Evolutionary conservation across 2,329 filamentous ascomycete genomes (phyloP).

Genomic region (Claviceps sp.): DNA sequence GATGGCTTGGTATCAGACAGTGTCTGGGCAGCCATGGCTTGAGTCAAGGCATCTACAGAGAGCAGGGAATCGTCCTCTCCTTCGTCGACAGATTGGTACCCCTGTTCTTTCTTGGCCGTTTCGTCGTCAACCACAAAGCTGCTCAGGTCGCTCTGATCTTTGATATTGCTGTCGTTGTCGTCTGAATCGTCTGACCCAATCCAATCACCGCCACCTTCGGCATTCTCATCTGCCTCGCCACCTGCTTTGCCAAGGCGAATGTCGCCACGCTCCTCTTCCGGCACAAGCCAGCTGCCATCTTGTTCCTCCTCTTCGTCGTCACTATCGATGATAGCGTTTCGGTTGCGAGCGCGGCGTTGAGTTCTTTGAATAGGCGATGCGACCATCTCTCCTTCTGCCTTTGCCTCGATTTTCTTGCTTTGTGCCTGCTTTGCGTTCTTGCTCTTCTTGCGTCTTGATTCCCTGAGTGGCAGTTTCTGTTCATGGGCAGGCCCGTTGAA

Average conservation of each 20-base stretch:
- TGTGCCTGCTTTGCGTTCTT: slow-evolving; percentile 19
- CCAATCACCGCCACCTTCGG: slow-evolving; percentile 73
- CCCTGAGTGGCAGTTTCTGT: slow-evolving; percentile 23
- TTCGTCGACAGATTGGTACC: slow-evolving; percentile 13
- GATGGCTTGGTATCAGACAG: slow-evolving; percentile 14
- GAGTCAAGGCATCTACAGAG: slow-evolving; percentile 23
- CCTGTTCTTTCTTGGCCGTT: slow-evolving; percentile 19
- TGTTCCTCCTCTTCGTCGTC: slow-evolving; percentile 59
- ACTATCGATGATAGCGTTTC: slow-evolving; percentile 50
- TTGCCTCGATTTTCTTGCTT: slow-evolving; percentile 15
- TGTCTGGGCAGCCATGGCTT: slow-evolving; percentile 24
- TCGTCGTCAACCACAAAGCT: slow-evolving; percentile 44
- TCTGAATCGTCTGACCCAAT: slow-evolving; percentile 58
- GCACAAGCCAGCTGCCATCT: slow-evolving; percentile 69
- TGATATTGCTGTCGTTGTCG: slow-evolving; percentile 34
- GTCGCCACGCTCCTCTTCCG: slow-evolving; percentile 47
- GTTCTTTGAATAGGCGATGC: slow-evolving; percentile 8
- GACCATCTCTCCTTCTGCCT: slow-evolving; percentile 8
- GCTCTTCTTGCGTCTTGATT: slow-evolving; percentile 17
- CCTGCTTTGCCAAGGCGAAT: slow-evolving; percentile 61
- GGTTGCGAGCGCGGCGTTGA: slow-evolving; percentile 29
- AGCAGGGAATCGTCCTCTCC: slow-evolving; percentile 20
- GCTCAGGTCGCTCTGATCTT: slow-evolving; percentile 33
- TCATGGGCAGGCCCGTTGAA: slow-evolving; percentile 36
- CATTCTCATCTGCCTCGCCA: slow-evolving; percentile 78